Conservation (phyloP, 2,329 filamentous ascomycete genomes). For the Colletotrichum limetticola region DNA sequence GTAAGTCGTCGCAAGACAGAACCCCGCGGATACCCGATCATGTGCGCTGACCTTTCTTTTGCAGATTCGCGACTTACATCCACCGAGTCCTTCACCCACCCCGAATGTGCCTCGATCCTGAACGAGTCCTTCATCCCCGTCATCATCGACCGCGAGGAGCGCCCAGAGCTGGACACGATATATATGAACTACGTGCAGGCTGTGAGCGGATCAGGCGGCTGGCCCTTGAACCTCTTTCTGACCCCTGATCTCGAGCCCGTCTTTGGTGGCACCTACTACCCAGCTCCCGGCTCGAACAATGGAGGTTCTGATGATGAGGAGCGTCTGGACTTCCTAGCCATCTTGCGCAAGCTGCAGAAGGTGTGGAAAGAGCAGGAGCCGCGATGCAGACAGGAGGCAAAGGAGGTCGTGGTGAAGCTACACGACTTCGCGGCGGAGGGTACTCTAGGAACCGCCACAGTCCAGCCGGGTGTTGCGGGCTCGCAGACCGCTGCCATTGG, state of each 20-base stretch:
- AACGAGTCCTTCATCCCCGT: slow-evolving; percentile 92
- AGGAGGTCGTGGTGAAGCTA: slow-evolving; percentile 83
- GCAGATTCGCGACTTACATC: slow-evolving; percentile 90
- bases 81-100: slow-evolving; percentile 88
- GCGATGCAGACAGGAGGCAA: slow-evolving; percentile 85
- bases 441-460: slow-evolving; percentile 65
- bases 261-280: slow-evolving; percentile 97
- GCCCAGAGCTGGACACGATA: slow-evolving; percentile 92
- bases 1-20: slow-evolving; percentile 60
- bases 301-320: slow-evolving; percentile 60
- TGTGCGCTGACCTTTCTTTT: slow-evolving; percentile 8
- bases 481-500: slow-evolving; percentile 26
- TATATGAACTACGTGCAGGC: slow-evolving; percentile 99
- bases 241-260: slow-evolving; percentile 93
- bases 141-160: slow-evolving; percentile 92
- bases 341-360: slow-evolving; percentile 80
- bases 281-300: slow-evolving; percentile 75
- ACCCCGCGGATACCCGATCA: not conserved
- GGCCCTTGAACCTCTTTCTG: slow-evolving; percentile 96
- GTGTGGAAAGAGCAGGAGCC: slow-evolving; percentile 86
- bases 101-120: slow-evolving; percentile 81
- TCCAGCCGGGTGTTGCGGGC: slow-evolving; percentile 32
- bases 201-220: slow-evolving; percentile 88
- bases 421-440: slow-evolving; percentile 91
- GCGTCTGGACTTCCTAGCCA: slow-evolving; percentile 82